phyloP scores from a whole-genome alignment of 176 grass and related monocot genomes.

The Oryza longistaminata region DNA sequence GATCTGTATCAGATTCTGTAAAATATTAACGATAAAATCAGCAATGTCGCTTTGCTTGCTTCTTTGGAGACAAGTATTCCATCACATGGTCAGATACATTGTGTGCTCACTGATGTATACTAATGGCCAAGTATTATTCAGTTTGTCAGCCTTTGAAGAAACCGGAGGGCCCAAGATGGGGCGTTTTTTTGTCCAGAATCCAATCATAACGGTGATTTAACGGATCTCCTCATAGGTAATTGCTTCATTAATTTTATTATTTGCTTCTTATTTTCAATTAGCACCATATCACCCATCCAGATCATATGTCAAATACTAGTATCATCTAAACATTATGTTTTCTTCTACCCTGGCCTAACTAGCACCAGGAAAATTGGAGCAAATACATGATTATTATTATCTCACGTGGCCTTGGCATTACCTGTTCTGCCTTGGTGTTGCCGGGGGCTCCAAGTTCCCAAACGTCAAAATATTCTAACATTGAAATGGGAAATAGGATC shows the following conservation, averaged over 20 bases:
- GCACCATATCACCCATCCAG: not conserved
- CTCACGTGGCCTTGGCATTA: constrained; percentile 44
- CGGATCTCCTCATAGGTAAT: constrained; percentile 30
- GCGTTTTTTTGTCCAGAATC: constrained; percentile 37
- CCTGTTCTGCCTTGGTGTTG: constrained; percentile 3
- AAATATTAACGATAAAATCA: constrained; percentile 48
- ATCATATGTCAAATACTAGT: no score
- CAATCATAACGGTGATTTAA: constrained; percentile 55
- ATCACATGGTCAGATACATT: constrained; percentile 53
- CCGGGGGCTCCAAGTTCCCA: constrained; percentile 52
- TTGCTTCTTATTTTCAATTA: not conserved
- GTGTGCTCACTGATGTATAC: constrained; percentile 37
- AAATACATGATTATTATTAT: constrained; percentile 13
- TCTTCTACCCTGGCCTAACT: not conserved
- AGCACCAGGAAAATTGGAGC: constrained; percentile 6
- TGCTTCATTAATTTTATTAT: not conserved
- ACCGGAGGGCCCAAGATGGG: constrained; percentile 42
- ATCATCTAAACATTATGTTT: not conserved
- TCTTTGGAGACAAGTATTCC: constrained; percentile 59
- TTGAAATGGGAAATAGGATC: constrained; percentile 32
- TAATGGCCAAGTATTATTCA: constrained; percentile 44
- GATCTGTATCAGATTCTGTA: constrained; percentile 55
- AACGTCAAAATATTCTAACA: constrained; percentile 36
- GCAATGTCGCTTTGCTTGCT: constrained; percentile 53
- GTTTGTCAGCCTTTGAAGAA: constrained; percentile 54